Evolutionary conservation across 2,329 filamentous ascomycete genomes (phyloP).

Genomic region (Corniculantispora saksenae): DNA sequence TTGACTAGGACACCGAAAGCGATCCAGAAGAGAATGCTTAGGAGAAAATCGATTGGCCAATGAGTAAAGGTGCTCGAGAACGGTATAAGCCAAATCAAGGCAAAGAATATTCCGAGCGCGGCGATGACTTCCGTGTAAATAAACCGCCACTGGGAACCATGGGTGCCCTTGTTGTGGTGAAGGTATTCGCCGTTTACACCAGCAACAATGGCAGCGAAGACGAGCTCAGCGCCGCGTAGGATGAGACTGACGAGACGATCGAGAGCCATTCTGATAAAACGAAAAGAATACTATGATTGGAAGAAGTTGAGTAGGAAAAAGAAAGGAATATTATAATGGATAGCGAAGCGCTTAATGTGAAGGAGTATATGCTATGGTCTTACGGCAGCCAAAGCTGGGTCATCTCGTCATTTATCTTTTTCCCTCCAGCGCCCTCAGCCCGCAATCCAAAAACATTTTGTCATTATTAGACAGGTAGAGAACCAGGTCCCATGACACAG

Average conservation of each 20-base stretch:
- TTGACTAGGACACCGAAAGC: constrained; percentile 67
- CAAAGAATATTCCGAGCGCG: constrained; percentile 66
- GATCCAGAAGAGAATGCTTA: constrained; percentile 71
- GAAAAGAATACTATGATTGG: neutral
- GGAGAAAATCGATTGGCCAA: constrained; percentile 70
- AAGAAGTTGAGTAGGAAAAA: neutral
- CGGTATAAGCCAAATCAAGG: constrained; percentile 71
- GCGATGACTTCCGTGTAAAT: constrained; percentile 77
- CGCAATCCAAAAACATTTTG: neutral
- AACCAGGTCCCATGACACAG: constrained; percentile 13
- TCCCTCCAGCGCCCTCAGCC: neutral
- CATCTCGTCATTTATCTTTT: neutral
- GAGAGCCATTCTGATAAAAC: constrained; percentile 37
- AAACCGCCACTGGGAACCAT: constrained; percentile 61
- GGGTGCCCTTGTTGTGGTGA: constrained; percentile 48
- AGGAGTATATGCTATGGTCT: neutral
- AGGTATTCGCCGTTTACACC: constrained; percentile 70
- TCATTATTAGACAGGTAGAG: neutral
- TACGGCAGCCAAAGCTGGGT: too few relatives aligned
- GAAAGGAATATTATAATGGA: neutral
- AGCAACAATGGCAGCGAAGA: constrained; percentile 70
- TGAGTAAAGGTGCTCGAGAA: constrained; percentile 67
- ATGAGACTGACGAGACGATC: constrained; percentile 42
- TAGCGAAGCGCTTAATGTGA: neutral
- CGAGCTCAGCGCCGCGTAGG: constrained; percentile 54